These are phyloP conservation scores for Phytophthora pisi DNA, from an alignment of 352 stramenopile species.

Conservation along the genomic window DNA sequence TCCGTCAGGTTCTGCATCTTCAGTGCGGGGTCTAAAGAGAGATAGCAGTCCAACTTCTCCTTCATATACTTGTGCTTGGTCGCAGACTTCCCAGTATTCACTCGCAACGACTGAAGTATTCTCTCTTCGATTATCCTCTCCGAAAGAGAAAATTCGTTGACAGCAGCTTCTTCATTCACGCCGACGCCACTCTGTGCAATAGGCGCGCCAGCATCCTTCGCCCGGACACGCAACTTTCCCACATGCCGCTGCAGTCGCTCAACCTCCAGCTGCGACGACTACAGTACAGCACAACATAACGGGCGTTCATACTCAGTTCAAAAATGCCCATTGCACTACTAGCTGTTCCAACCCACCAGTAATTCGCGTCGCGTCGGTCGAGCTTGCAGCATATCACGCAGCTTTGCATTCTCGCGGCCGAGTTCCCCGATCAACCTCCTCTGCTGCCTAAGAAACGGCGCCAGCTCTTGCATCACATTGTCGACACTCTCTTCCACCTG, in stretches of 20 bases:
- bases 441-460: conserved; percentile 32
- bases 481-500: conserved; percentile 9
- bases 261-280: conserved; percentile 35
- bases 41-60: conserved; percentile 33
- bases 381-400: conserved; percentile 34
- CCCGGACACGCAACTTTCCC: conserved; percentile 9
- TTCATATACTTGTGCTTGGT: conserved; percentile 32
- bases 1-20: conserved; percentile 4
- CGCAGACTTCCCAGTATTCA: conserved; percentile 23
- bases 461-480: conserved; percentile 11
- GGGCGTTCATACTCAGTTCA: background rate
- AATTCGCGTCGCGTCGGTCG: conserved; percentile 37
- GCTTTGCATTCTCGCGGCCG: conserved; percentile 34
- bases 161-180: background rate
- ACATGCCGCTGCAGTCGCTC: conserved; percentile 30
- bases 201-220: background rate
- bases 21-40: conserved; percentile 24
- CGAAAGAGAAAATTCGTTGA: conserved; percentile 17
- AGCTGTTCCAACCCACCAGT: conserved; percentile 17
- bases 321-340: background rate
- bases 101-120: conserved; percentile 27
- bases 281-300: background rate
- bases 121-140: conserved; percentile 39
- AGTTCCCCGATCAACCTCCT: conserved; percentile 28
- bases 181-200: background rate